Evolutionary conservation across 2,329 filamentous ascomycete species (phyloP).

Genomic region (Pseudofabraea citricarpa): DNA sequence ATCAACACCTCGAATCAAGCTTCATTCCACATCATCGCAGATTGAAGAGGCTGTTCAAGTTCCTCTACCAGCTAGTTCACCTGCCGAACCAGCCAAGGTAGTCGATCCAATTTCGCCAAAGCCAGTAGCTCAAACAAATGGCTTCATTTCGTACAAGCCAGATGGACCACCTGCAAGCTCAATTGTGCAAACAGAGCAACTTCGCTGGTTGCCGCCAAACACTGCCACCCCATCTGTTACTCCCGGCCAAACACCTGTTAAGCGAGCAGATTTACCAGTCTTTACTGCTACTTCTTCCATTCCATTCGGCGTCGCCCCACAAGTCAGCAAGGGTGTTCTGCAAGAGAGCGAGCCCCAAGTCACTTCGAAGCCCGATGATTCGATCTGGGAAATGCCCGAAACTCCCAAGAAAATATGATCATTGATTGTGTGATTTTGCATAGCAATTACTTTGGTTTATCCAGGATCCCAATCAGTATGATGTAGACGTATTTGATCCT

Average conservation of each 20-base stretch:
- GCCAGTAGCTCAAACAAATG: slow-evolving; percentile 25
- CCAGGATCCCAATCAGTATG: not conserved
- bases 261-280: slow-evolving; percentile 23
- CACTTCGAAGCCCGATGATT: slow-evolving; percentile 10
- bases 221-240: slow-evolving; percentile 14
- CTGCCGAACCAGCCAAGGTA: slow-evolving; percentile 5
- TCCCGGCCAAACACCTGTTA: slow-evolving; percentile 14
- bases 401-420: slow-evolving; percentile 20
- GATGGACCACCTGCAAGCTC: slow-evolving; percentile 42
- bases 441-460: not conserved
- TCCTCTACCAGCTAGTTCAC: slow-evolving; percentile 22
- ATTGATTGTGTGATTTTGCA: not conserved
- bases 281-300: slow-evolving; percentile 26
- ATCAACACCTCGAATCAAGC: slow-evolving; percentile 14
- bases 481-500: not conserved
- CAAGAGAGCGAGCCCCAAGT: slow-evolving; percentile 6
- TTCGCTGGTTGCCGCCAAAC: slow-evolving; percentile 50
- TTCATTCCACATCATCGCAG: slow-evolving; percentile 10
- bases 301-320: slow-evolving; percentile 20
- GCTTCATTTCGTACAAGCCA: slow-evolving; percentile 52
- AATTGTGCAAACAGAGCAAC: slow-evolving; percentile 31
- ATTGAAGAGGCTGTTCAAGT: slow-evolving; percentile 13
- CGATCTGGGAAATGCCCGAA: slow-evolving; percentile 31
- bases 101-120: slow-evolving; percentile 1
- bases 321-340: not conserved